phyloP scores from a whole-genome alignment of 306 rosid species.

The Quercus suber region DNA sequence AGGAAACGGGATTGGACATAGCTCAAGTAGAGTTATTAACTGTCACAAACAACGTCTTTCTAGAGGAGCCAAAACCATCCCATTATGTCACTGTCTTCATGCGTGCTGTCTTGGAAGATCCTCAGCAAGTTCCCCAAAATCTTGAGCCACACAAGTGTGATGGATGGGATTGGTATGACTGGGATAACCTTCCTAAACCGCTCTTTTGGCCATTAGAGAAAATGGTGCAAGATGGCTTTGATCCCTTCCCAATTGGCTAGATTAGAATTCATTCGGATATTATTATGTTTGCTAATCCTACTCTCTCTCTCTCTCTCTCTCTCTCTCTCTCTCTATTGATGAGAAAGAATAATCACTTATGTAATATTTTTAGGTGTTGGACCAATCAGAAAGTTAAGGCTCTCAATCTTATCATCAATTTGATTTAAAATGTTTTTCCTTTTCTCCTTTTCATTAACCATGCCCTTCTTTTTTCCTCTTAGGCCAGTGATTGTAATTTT shows the following conservation, averaged over 20 bases:
- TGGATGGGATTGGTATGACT: slow-evolving; percentile 81
- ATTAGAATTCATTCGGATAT: background rate
- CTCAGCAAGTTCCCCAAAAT: slow-evolving; percentile 41
- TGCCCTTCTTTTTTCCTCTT: background rate
- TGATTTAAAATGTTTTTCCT: background rate
- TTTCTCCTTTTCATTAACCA: background rate
- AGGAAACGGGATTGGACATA: slow-evolving; percentile 61
- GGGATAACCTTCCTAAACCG: slow-evolving; percentile 57
- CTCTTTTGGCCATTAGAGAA: slow-evolving; percentile 63
- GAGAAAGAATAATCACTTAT: background rate
- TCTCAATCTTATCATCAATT: background rate
- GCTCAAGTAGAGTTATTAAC: slow-evolving; percentile 44
- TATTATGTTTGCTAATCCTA: background rate
- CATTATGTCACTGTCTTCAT: slow-evolving; percentile 61
- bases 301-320: background rate
- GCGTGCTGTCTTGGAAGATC: slow-evolving; percentile 39
- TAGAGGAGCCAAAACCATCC: slow-evolving; percentile 40
- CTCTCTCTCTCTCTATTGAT: too few species aligned
- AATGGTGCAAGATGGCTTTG: slow-evolving; percentile 42
- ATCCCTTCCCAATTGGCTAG: slow-evolving; percentile 43
- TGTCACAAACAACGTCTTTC: slow-evolving; percentile 45
- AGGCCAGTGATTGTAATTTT: background rate
- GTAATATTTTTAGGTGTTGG: background rate
- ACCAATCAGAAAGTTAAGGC: background rate
- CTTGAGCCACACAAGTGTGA: slow-evolving; percentile 66